Base-by-base conservation (phyloP, 2,329 filamentous ascomycete genomes). In the Xylariales sp. region DNA sequence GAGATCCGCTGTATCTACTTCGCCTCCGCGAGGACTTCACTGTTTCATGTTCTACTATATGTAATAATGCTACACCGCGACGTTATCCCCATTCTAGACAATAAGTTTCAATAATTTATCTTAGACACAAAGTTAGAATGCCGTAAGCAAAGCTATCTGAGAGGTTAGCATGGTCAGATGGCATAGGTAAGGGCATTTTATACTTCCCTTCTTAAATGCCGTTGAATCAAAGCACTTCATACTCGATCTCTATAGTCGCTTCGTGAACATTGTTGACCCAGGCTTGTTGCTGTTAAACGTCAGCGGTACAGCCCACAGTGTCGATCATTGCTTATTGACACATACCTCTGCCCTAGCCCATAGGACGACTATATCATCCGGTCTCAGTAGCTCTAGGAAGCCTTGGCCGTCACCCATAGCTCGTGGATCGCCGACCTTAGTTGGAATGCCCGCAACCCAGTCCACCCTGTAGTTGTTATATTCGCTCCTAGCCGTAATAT, bases 231-330 rank as follows among this genome's bases (percentile, higher is more conserved):
- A 60, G 63, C 18, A 65, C 56, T 50, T 69, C 59, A 55, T 69
- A 72, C 34, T 65, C 67, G 46, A 72, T 71, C 49, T 72, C 69
- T 18, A 72, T 71, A 62, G 69, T 71, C 48, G 70, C 70, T 30
- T 56, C 69, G 41, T 5, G 23, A 30, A 68, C 57, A 18, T 52
- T 66, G 60, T 69, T 65, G 16, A 57, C 5, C 69, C 68, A 69
- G n/a, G 39, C n/a, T 54, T 55, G 52, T 60, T 64, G 8, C 68
- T 72, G 56, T 9, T 45, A 54, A 53, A 64, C 1, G 30, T 69
- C 23, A 71, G 64, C 59, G 10, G 50, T 4, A 55, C 46, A 32
- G 30, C 16, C 39, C 10, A 60, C 7, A 30, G 45, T 39, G 9
- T 1, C 30, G 23, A 36, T 56, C 32, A 30, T 34, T 36, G n/a